Evolutionary conservation across 495 filamentous ascomycete genomes (phyloP).

Genomic region (Stereocaulon alpinum): DNA sequence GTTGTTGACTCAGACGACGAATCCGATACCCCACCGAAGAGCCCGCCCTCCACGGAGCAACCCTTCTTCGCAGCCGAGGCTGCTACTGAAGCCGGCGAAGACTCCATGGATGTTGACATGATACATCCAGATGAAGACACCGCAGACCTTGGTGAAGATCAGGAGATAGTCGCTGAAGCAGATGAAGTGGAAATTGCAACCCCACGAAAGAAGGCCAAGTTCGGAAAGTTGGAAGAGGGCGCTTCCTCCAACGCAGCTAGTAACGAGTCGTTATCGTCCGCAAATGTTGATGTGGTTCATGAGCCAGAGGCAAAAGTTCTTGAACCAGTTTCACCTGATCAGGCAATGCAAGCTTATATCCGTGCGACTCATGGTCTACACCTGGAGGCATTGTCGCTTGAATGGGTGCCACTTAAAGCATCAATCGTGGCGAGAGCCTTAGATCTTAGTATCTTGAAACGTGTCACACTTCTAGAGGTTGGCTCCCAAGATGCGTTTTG

Average conservation of each 20-base stretch:
- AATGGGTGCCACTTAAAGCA: slow-evolving; percentile 47
- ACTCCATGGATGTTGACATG: slow-evolving; percentile 25
- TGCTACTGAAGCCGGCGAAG: slow-evolving; percentile 14
- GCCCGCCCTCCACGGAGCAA: slow-evolving; percentile 3
- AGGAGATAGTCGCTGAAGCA: slow-evolving; percentile 26
- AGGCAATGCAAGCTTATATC: slow-evolving; percentile 39
- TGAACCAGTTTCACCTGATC: slow-evolving; percentile 11
- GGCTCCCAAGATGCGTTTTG: slow-evolving; percentile 49
- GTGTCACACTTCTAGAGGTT: slow-evolving; percentile 50
- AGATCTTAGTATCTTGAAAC: slow-evolving; percentile 41
- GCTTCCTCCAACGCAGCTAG: neutral
- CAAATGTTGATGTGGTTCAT: neutral
- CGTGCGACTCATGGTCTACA: slow-evolving; percentile 43
- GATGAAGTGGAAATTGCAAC: slow-evolving; percentile 18
- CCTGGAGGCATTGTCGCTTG: slow-evolving; percentile 41
- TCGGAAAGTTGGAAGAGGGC: slow-evolving; percentile 11
- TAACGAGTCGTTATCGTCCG: neutral
- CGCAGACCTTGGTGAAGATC: slow-evolving; percentile 22
- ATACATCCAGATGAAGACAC: slow-evolving; percentile 26
- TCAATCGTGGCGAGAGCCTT: slow-evolving; percentile 40
- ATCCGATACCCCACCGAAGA: slow-evolving; percentile 2
- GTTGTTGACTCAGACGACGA: slow-evolving; percentile 13
- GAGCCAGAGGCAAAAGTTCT: neutral
- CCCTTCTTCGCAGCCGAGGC: slow-evolving; percentile 13
- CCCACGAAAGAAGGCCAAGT: slow-evolving; percentile 19